Percentiles rank a stretch among this genome's conserved stretches.
Evolutionary conservation across 2,329 filamentous ascomycete genomes (phyloP).

Genomic region (Nannizzia gypsea): DNA sequence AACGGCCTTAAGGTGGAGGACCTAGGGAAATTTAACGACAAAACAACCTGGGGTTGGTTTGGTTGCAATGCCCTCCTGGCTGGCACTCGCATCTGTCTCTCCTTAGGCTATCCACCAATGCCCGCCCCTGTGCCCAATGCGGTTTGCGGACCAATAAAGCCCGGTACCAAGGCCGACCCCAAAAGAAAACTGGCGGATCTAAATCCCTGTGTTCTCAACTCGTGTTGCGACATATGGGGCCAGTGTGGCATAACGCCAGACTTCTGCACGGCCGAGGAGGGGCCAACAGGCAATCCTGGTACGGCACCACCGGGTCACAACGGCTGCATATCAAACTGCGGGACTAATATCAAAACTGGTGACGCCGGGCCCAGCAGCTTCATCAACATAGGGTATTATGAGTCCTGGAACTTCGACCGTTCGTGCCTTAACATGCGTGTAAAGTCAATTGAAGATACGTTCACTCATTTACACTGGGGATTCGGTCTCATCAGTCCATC

Average conservation of each 20-base stretch:
- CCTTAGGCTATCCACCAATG: constrained; percentile 31
- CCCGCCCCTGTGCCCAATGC: constrained; percentile 37
- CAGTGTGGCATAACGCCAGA: constrained; percentile 36
- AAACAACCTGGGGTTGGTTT: constrained; percentile 38
- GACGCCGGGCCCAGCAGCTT: background rate
- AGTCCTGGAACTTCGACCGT: no score
- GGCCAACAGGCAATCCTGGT: constrained; percentile 25
- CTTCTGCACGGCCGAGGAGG: constrained; percentile 29
- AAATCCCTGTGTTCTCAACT: constrained; percentile 38
- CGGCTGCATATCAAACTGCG: constrained; percentile 25
- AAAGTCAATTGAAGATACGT: no score
- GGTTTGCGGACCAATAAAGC: constrained; percentile 37
- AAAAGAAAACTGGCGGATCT: constrained; percentile 28
- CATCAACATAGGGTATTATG: no score
- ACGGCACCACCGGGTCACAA: constrained; percentile 24
- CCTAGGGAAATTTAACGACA: constrained; percentile 32
- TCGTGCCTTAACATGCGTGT: no score
- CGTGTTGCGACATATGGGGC: constrained; percentile 35
- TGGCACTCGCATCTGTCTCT: constrained; percentile 31
- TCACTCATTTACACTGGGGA: no score
- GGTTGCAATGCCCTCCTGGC: constrained; percentile 27
- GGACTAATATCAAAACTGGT: constrained; percentile 2
- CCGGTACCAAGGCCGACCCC: constrained; percentile 26
- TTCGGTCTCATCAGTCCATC: no score
- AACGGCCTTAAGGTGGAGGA: constrained; percentile 10